Percentiles rank a stretch among this genome's conserved stretches.
phyloP scores from a whole-genome alignment of 257 asterid genomes.

The Ballota nigra region DNA sequence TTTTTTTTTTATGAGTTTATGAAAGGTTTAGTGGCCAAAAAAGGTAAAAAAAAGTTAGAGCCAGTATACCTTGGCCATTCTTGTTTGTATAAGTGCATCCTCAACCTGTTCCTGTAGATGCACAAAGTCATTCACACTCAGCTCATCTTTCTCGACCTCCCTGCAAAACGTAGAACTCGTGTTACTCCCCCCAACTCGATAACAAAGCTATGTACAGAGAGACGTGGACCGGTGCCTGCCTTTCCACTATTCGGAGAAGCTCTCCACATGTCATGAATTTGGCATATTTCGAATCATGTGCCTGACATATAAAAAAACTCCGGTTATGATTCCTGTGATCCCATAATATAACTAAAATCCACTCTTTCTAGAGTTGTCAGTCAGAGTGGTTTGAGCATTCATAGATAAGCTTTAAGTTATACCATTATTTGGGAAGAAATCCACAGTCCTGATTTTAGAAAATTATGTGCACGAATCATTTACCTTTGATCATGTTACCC shows the following conservation, averaged over 20 bases:
- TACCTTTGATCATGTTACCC: too few relatives aligned
- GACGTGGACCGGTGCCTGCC: conserved; percentile 17
- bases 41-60: too few relatives aligned
- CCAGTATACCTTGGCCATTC: conserved; percentile 39
- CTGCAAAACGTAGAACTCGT: conserved; percentile 23
- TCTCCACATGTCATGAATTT: too few relatives aligned
- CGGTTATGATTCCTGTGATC: too few relatives aligned
- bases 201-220: background rate
- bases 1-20: too few relatives aligned
- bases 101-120: conserved; percentile 48
- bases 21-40: too few relatives aligned
- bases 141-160: conserved; percentile 37
- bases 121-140: conserved; percentile 40
- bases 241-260: conserved; percentile 47
- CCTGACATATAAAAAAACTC: conserved; percentile 29
- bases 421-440: too few relatives aligned
- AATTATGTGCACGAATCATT: too few relatives aligned
- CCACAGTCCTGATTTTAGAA: too few relatives aligned
- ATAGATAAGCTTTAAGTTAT: too few relatives aligned
- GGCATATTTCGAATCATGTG: conserved; percentile 23
- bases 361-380: too few relatives aligned
- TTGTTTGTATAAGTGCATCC: conserved; percentile 45
- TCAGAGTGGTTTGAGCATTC: background rate
- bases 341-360: too few relatives aligned
- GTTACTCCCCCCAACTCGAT: background rate